phyloP scores from a whole-genome alignment of 1,139 yeast species.

The Sugiyamaella xylanicola region DNA sequence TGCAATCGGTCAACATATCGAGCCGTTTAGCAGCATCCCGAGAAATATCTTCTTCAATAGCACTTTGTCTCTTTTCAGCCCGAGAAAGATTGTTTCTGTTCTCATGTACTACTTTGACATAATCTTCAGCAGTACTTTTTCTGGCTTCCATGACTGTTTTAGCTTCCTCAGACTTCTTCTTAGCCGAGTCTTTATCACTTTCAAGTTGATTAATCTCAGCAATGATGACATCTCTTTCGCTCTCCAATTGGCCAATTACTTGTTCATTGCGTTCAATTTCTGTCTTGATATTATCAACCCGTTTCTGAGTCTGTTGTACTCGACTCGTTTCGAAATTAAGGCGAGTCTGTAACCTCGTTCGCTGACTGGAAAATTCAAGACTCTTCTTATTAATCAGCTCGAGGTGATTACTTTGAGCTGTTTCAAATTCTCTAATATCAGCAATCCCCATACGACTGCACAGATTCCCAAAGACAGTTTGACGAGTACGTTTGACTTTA shows the following conservation, averaged over 20 bases:
- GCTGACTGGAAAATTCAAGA: conserved; percentile 60
- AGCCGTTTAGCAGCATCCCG: conserved; percentile 60
- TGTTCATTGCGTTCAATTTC: conserved; percentile 24
- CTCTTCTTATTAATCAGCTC: conserved; percentile 66
- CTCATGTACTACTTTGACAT: conserved; percentile 18
- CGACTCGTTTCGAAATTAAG: conserved; percentile 62
- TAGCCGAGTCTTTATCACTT: conserved; percentile 37
- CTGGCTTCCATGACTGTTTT: conserved; percentile 27
- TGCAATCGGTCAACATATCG: conserved; percentile 68
- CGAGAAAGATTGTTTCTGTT: conserved; percentile 20
- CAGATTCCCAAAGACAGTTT: conserved; percentile 54
- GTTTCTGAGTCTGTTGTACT: conserved; percentile 31
- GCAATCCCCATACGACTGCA: conserved; percentile 56
- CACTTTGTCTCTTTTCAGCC: conserved; percentile 23
- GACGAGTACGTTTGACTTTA: conserved; percentile 33
- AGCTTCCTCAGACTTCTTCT: conserved; percentile 45
- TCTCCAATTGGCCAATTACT: conserved; percentile 27
- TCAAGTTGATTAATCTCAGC: conserved; percentile 30
- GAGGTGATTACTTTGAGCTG: conserved; percentile 57
- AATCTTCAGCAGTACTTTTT: conserved; percentile 21
- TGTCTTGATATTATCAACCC: conserved; percentile 30
- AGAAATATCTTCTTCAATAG: conserved; percentile 56
- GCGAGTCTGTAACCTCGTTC: conserved; percentile 61
- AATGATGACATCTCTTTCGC: conserved; percentile 22
- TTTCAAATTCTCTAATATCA: conserved; percentile 65